Percentiles rank a stretch among this genome's conserved stretches.
Evolutionary conservation across 495 filamentous ascomycete genomes (phyloP).

Genomic region (Penicillium bovifimosum): DNA sequence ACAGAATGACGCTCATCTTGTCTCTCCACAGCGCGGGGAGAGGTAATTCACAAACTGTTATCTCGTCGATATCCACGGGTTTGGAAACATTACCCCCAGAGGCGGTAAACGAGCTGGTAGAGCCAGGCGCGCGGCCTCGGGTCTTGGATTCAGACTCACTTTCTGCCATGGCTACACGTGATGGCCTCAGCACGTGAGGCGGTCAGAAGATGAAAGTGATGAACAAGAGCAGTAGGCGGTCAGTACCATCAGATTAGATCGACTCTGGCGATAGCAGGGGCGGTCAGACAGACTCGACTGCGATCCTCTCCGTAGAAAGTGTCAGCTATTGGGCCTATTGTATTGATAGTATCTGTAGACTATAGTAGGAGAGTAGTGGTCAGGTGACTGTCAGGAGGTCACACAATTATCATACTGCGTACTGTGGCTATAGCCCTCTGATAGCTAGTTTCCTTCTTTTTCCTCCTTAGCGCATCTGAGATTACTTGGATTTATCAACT

Average conservation of each 20-base stretch:
- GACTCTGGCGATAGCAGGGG: too few species aligned
- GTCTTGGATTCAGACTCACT: background rate
- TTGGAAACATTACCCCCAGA: background rate
- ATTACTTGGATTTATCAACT: too few species aligned
- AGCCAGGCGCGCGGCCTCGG: background rate
- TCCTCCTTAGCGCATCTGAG: too few species aligned
- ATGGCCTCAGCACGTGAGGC: background rate
- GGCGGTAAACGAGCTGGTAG: background rate
- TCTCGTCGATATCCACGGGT: background rate
- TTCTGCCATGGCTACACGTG: background rate
- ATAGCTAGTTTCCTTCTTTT: too few species aligned
- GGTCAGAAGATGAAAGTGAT: background rate
- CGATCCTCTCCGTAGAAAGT: too few species aligned
- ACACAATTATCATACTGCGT: too few species aligned
- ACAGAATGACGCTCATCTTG: conserved; percentile 79
- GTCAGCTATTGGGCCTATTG: too few species aligned
- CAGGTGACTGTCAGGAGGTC: too few species aligned
- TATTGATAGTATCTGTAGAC: too few species aligned
- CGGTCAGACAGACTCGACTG: too few species aligned
- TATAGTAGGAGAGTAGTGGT: too few species aligned
- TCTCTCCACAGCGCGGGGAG: conserved; percentile 3
- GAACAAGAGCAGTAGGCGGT: background rate
- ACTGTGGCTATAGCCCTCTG: too few species aligned
- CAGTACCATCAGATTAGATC: background rate
- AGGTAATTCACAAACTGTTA: background rate